phyloP scores from a whole-genome alignment of 2,329 filamentous ascomycete genomes.

The Cladosporium sp. region DNA sequence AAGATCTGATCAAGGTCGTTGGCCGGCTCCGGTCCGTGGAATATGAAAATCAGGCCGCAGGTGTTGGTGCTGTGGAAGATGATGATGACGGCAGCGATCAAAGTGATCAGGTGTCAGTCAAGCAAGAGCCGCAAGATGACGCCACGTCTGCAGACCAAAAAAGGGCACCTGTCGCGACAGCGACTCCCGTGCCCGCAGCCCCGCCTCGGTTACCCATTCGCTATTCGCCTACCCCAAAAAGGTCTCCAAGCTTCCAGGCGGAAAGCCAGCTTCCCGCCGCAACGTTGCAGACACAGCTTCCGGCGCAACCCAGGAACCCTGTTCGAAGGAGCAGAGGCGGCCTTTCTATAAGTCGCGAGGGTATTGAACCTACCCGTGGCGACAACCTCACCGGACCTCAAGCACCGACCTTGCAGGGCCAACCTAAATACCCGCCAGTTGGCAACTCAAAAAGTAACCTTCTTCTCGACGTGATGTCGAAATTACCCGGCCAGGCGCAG shows the following conservation, averaged over 20 bases:
- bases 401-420: background rate
- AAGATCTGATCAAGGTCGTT: slow-evolving; percentile 18
- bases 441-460: background rate
- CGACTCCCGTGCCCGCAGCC: no score
- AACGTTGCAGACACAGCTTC: background rate
- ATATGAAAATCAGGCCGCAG: slow-evolving; percentile 4
- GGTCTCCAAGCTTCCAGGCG: background rate
- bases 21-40: slow-evolving; percentile 15
- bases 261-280: background rate
- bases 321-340: background rate
- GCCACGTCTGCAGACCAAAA: no score
- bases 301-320: background rate
- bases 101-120: background rate
- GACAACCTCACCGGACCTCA: slow-evolving; percentile 4
- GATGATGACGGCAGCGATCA: background rate
- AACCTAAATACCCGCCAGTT: background rate
- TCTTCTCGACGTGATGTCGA: background rate
- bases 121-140: background rate
- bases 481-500: background rate
- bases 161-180: no score
- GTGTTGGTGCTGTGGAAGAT: slow-evolving; percentile 7
- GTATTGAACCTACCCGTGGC: background rate
- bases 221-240: no score
- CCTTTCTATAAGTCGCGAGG: slow-evolving; percentile 3
- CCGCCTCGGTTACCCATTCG: no score